Conservation (phyloP, 2,329 filamentous ascomycete species). For the Lachnellula subtilissima region DNA sequence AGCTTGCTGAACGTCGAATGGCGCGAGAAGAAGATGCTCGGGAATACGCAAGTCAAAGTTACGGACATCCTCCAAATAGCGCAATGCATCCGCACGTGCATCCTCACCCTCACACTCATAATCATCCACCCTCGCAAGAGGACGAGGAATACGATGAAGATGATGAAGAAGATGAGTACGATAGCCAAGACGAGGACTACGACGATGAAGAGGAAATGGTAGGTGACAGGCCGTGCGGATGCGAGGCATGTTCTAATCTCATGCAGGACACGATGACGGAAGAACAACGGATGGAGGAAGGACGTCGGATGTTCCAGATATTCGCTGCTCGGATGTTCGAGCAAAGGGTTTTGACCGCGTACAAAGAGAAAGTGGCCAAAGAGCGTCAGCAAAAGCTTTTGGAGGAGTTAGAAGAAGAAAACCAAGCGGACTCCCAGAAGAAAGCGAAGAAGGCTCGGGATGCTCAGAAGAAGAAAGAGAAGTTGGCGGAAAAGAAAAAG, state of each 20-base stretch:
- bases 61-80: conserved; percentile 53
- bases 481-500: conserved; percentile 83
- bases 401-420: conserved; percentile 86
- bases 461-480: conserved; percentile 92
- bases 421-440: conserved; percentile 67
- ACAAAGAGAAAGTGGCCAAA: conserved; percentile 91
- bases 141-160: conserved; percentile 66
- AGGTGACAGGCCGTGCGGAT: conserved; percentile 31
- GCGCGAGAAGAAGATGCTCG: conserved; percentile 89
- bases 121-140: conserved; percentile 66
- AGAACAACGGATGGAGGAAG: conserved; percentile 98
- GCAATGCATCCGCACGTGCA: conserved; percentile 32
- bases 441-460: conserved; percentile 93
- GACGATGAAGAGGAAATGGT: conserved; percentile 76
- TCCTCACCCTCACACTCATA: conserved; percentile 57
- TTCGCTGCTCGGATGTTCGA: conserved; percentile 99
- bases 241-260: conserved; percentile 33
- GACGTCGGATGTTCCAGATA: conserved; percentile 97
- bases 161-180: conserved; percentile 57
- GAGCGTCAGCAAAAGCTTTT: conserved; percentile 88
- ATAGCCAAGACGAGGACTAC: conserved; percentile 60
- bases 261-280: conserved; percentile 89
- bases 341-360: conserved; percentile 92
- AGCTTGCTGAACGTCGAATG: conserved; percentile 95
- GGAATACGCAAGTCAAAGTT: conserved; percentile 55